Conservation (phyloP, 441 rosid species). For the Erodium chrysanthum region DNA sequence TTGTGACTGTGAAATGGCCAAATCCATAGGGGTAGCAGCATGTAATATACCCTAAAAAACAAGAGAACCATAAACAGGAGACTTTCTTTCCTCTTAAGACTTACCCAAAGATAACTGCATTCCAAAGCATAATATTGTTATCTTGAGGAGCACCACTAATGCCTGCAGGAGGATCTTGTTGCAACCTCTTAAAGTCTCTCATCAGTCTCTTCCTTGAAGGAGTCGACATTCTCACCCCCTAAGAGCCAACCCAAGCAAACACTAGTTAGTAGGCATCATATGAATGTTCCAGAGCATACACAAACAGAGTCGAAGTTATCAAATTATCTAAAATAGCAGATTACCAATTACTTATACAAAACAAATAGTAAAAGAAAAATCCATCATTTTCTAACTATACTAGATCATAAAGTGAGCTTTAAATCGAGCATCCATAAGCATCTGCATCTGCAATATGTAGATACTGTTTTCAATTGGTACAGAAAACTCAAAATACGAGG, state of each 20-base stretch:
- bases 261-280: neutral
- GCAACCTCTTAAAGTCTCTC: slow-evolving; percentile 68
- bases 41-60: neutral
- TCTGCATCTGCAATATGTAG: neutral
- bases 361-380: neutral
- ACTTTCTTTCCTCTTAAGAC: neutral
- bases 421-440: neutral
- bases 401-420: too few species aligned
- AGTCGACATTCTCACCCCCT: slow-evolving; percentile 33
- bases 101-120: slow-evolving; percentile 61
- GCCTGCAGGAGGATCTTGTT: slow-evolving; percentile 62
- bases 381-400: neutral
- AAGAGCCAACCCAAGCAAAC: neutral
- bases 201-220: slow-evolving; percentile 62
- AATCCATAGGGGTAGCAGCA: neutral
- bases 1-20: neutral
- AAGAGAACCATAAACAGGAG: neutral
- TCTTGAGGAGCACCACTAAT: slow-evolving; percentile 62
- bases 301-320: neutral
- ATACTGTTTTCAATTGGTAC: neutral
- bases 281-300: neutral
- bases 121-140: slow-evolving; percentile 59
- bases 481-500: neutral
- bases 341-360: neutral
- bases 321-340: neutral